A percentile compares a stretch with the other conserved stretches of the same genome.
phyloP scores from a whole-genome alignment of 108 stramenopile species.

The Chaetoceros muelleri region DNA sequence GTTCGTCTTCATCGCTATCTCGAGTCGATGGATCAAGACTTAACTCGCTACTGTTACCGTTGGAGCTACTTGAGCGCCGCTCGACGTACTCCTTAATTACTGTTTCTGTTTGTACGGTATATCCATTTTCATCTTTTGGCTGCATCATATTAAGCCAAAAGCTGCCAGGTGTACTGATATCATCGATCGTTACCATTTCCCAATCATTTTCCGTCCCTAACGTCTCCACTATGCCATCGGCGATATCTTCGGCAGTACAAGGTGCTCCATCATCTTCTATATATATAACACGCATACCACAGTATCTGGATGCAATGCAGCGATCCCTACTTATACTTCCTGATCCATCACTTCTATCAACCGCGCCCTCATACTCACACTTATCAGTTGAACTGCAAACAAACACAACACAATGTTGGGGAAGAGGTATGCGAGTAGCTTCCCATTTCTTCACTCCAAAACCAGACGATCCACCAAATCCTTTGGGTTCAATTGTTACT shows the following conservation, averaged over 20 bases:
- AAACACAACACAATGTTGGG: slow-evolving; percentile 54
- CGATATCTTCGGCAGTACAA: slow-evolving; percentile 22
- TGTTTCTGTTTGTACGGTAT: slow-evolving; percentile 28
- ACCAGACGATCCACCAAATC: slow-evolving; percentile 73
- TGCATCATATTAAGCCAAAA: slow-evolving; percentile 75
- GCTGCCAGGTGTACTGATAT: slow-evolving; percentile 68
- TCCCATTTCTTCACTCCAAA: slow-evolving; percentile 56
- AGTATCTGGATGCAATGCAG: slow-evolving; percentile 47
- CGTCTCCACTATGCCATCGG: slow-evolving; percentile 35
- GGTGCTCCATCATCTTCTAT: slow-evolving; percentile 24
- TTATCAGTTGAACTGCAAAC: slow-evolving; percentile 18
- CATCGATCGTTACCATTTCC: slow-evolving; percentile 42
- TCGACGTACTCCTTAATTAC: slow-evolving; percentile 27
- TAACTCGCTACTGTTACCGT: no score
- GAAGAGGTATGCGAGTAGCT: slow-evolving; percentile 48
- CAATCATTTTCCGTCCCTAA: slow-evolving; percentile 31
- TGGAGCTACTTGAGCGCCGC: no score
- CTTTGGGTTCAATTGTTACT: slow-evolving; percentile 49
- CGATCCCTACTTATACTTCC: slow-evolving; percentile 15
- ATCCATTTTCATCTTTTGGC: slow-evolving; percentile 53
- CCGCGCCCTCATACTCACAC: slow-evolving; percentile 1
- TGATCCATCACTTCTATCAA: background rate
- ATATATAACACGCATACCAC: slow-evolving; percentile 61
- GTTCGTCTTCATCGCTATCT: no score
- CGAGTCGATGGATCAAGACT: no score